phyloP scores from a whole-genome alignment of 129 eudicot genomes.

The Escallonia herrerae region DNA sequence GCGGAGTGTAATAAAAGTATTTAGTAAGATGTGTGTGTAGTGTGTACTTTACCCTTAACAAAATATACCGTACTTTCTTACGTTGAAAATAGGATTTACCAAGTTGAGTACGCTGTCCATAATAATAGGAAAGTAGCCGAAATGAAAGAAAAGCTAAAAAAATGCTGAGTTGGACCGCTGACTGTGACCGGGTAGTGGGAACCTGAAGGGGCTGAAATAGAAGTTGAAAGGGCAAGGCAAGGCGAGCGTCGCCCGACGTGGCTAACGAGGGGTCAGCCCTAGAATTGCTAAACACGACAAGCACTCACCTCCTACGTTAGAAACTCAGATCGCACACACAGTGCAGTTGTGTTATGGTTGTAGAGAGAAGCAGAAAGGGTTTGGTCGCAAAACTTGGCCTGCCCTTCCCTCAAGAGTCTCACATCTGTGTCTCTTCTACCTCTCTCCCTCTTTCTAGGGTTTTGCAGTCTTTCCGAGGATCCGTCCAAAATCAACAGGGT shows the following conservation, averaged over 20 bases:
- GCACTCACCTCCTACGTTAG: neutral
- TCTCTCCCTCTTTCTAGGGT: conserved; percentile 21
- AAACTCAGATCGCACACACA: neutral
- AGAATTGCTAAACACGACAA: neutral
- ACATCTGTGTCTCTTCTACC: neutral
- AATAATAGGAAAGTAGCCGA: too few relatives aligned
- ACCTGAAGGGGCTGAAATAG: too few relatives aligned
- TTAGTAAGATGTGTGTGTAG: too few relatives aligned
- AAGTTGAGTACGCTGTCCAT: too few relatives aligned
- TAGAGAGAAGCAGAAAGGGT: neutral
- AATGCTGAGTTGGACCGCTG: too few relatives aligned
- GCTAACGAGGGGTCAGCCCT: neutral
- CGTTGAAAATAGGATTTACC: too few relatives aligned
- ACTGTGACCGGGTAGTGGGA: too few relatives aligned
- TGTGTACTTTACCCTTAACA: too few relatives aligned
- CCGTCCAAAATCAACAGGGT: neutral
- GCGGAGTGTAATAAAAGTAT: too few relatives aligned
- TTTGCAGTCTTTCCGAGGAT: conserved; percentile 8
- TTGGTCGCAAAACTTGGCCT: conserved; percentile 7
- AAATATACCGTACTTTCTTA: too few relatives aligned
- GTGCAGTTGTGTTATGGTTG: neutral
- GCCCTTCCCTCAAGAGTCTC: conserved; percentile 7
- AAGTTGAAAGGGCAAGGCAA: neutral
- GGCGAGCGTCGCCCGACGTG: neutral
- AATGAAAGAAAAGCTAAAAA: too few relatives aligned